Evolutionary conservation across 345 rosid genomes (phyloP).

Genomic region (Leavenworthia alabamica): DNA sequence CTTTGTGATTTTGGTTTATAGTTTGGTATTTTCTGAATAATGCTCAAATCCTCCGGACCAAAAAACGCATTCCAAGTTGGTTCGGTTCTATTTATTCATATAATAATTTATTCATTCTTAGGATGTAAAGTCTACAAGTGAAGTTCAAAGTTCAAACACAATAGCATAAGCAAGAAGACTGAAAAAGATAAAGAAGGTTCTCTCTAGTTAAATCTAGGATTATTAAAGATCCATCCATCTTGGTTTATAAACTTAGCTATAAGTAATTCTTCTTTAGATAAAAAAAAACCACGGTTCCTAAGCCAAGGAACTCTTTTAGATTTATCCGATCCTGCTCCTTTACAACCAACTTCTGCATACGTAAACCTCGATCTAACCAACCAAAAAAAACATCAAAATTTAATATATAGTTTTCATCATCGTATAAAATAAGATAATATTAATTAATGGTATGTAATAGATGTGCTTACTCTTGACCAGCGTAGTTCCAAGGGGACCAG

Average conservation of each 20-base stretch:
- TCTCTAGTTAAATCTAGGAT: slow-evolving; percentile 25
- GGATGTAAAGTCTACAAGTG: too few relatives aligned
- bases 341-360: slow-evolving; percentile 39
- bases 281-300: slow-evolving; percentile 7
- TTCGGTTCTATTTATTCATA: background rate
- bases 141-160: too few relatives aligned
- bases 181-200: too few relatives aligned
- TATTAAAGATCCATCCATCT: slow-evolving; percentile 38
- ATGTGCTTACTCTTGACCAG: slow-evolving; percentile 39
- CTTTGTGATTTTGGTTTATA: too few relatives aligned
- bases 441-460: background rate
- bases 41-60: too few relatives aligned
- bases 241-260: slow-evolving; percentile 28
- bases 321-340: slow-evolving; percentile 36
- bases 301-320: slow-evolving; percentile 43
- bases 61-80: too few relatives aligned
- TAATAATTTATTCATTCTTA: too few relatives aligned
- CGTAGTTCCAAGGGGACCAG: slow-evolving; percentile 44
- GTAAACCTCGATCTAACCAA: slow-evolving; percentile 21
- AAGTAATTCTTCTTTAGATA: slow-evolving; percentile 8
- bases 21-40: too few relatives aligned
- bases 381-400: background rate
- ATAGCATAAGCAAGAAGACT: too few relatives aligned
- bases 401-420: background rate
- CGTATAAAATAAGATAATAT: too few relatives aligned